Evolutionary conservation across 1,284 basidiomycete genomes (phyloP).

Genomic region (Rhodofomes roseus): DNA sequence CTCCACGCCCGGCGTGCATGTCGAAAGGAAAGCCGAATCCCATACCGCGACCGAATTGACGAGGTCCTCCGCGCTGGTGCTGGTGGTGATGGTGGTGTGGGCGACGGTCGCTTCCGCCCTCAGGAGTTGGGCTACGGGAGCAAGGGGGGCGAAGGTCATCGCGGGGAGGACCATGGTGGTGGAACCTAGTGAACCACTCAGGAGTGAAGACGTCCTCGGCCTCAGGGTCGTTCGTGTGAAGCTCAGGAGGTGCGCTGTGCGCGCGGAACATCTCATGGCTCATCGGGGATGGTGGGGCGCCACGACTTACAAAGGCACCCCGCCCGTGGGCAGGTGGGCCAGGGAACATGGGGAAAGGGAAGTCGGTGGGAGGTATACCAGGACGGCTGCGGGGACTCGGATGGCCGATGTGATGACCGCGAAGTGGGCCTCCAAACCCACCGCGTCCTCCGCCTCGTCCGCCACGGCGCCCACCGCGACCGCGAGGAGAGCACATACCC

Average conservation of each 20-base stretch:
- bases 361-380: not conserved
- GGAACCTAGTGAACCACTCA: not conserved
- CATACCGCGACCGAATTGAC: not conserved
- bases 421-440: not conserved
- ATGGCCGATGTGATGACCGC: not conserved
- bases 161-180: not conserved
- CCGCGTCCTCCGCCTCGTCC: not conserved
- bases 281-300: not conserved
- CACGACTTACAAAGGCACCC: not conserved
- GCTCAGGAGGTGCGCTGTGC: not conserved
- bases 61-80: not conserved
- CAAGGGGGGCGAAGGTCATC: not conserved
- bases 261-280: not conserved
- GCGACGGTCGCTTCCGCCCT: not conserved
- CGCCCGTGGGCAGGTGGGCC: not conserved
- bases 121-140: not conserved
- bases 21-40: not conserved
- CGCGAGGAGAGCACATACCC: not conserved
- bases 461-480: not conserved
- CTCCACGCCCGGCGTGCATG: not conserved
- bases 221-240: not conserved
- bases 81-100: not conserved
- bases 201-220: not conserved
- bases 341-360: not conserved
- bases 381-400: not conserved